Base-by-base conservation (phyloP, 2,329 filamentous ascomycete genomes). In the Xylaria polymorpha region DNA sequence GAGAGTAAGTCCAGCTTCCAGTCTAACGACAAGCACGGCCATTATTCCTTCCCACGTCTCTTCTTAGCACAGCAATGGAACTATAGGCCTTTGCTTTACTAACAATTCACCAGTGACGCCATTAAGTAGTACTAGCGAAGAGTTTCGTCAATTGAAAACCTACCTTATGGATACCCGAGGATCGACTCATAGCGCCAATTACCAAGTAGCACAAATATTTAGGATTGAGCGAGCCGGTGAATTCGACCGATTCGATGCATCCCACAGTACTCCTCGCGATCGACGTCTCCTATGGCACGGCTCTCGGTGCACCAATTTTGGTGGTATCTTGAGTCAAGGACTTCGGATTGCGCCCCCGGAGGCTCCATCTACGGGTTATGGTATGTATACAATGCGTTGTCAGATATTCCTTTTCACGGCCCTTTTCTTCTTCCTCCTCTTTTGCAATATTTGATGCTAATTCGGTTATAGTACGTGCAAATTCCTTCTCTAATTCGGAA, bases 301-400 rank as follows among this genome's bases (percentile, higher is more conserved):
- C 18, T 94, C 92, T 18, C 90, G 93, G 41, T 87, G 86, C 39
- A 96, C 92, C 61, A 97, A 97, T 79, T 97, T 91, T 73, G 93
- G 91, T 76, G 94, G 94, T 76, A 97, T 97, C 68, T 87, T 97
- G 50, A 92, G 90, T 66, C 93, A 97, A 79, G 94, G 94, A 72
- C 86, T 97, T 7, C 91, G 93, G n/a, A 97, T 97, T 72, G 94
- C 94, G 7, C 94, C 94, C 0, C 91, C 91, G 0, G 91, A 97
- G 79, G 94, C 94, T 0, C 94, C 93, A 0, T 90, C 90, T 0
- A 87, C 85, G 4, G 93, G 93, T 1, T 73, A 71, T 51, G 68
- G 68, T 70, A 70, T 14, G 68, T 58, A 48, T 57, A 48, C 1
- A 55, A 46, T 41, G 37, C 15, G 32, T 29, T 29, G 7, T 41